Conservation (phyloP, 1,284 basidiomycete species). For the Ustilago loliicola region DNA sequence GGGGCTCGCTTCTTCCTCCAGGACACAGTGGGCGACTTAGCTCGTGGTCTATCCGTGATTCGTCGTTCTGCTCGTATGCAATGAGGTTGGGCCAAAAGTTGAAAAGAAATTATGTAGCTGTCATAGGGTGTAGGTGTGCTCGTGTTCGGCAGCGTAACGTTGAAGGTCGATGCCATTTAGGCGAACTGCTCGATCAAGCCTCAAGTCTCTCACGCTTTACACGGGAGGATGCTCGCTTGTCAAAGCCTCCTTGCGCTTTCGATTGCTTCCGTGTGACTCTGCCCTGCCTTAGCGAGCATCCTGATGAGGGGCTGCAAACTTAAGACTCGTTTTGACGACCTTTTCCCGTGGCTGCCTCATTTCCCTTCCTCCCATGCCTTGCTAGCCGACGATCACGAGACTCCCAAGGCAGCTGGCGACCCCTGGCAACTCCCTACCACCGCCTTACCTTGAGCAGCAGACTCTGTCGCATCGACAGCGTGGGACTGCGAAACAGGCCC, state of each 20-base stretch:
- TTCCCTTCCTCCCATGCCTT: too few relatives aligned
- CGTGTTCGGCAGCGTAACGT: too few relatives aligned
- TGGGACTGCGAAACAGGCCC: background rate
- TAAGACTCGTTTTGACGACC: background rate
- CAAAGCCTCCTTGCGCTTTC: background rate
- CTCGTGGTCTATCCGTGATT: background rate
- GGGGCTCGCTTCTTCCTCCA: too few relatives aligned
- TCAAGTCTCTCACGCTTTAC: background rate
- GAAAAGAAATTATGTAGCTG: background rate
- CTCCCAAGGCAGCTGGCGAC: background rate
- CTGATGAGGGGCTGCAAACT: background rate
- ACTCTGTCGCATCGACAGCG: background rate
- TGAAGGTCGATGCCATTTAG: background rate
- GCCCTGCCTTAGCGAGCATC: background rate
- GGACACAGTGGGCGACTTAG: too few relatives aligned
- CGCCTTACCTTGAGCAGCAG: slow-evolving; percentile 7
- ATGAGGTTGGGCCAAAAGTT: background rate
- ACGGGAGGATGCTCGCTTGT: slow-evolving; percentile 3
- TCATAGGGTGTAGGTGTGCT: background rate
- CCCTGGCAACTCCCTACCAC: background rate
- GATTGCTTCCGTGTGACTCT: background rate
- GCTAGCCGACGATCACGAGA: background rate
- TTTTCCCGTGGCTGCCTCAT: background rate
- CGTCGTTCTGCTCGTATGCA: background rate
- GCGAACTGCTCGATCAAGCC: background rate